Evolutionary conservation across 495 filamentous ascomycete genomes (phyloP), one percentile per base, ranked within the genome.

Genomic region (Venustampulla echinocandica): DNA sequence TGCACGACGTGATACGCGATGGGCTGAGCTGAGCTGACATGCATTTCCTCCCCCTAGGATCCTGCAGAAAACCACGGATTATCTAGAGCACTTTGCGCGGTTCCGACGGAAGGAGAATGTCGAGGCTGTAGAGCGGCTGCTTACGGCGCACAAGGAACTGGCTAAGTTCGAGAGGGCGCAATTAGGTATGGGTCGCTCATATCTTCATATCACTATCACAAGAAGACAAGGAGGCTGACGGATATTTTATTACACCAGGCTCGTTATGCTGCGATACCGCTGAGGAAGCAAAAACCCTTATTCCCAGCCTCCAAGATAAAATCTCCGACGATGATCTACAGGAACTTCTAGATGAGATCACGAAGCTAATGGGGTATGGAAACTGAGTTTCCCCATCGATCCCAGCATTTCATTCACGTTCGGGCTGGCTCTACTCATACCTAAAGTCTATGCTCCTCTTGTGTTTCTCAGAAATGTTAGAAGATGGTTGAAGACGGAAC

Each of bases 21-120:
- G n/a, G n/a, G n/a, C n/a, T n/a, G n/a, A n/a, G n/a, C n/a, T n/a
- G n/a, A n/a, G n/a, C n/a, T n/a, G n/a, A n/a, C n/a, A n/a, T n/a
- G 45, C 38, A 33, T 13, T 37, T 41, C 22, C 35, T 33, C 39
- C 35, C 28, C 13, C 22, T 17, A 68, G 73, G 53, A 73, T 81
- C 62, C 76, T 96, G 50, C 79, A 74, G 36, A 90, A 93, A 59
- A 97, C 90, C 1, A 69, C 85, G 41, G 83, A 90, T 50, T 97
- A 97, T 64, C 75, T 97, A 1, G 87, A 95, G 52, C 78, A 84
- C 17, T 97, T 97, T 69, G 84, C 89, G 10, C 84, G 90, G 11
- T 96, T 96, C 73, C 93, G 94, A 70, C 79, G 88, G 50, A 86
- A 86, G 61, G 87, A 96, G 65, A 90, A 87, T 49, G 88, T 95